Conservation (phyloP, 345 rosid species). For the Durio zibethinus region DNA sequence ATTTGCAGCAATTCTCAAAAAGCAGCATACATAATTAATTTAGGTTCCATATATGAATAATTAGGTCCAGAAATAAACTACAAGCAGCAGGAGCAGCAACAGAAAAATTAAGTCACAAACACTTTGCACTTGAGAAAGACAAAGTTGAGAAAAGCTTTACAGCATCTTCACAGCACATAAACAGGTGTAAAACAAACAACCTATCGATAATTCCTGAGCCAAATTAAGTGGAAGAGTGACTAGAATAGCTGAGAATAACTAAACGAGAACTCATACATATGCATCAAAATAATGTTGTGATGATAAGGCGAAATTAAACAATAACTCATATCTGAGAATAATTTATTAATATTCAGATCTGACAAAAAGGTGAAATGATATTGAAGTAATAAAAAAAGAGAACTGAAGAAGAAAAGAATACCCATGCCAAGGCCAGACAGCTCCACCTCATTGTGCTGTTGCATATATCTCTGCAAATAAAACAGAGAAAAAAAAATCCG, state of each 20-base stretch:
- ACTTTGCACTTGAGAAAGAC: neutral
- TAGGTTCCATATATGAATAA: neutral
- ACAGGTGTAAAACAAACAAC: neutral
- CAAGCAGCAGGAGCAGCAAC: neutral
- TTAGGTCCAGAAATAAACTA: neutral
- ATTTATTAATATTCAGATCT: neutral
- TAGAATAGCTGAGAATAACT: neutral
- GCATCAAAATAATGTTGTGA: neutral
- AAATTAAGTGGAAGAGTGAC: neutral
- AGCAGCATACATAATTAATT: neutral
- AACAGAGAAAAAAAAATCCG: neutral
- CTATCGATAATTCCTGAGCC: neutral
- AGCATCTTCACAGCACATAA: neutral
- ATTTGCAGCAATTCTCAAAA: neutral
- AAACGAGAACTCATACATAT: no score
- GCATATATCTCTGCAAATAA: constrained; percentile 82
- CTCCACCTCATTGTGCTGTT: constrained; percentile 81
- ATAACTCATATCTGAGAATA: neutral
- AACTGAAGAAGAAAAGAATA: constrained; percentile 25
- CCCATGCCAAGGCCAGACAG: constrained; percentile 98
- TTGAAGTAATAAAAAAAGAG: neutral
- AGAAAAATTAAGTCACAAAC: neutral
- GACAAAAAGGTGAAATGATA: neutral
- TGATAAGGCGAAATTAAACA: neutral
- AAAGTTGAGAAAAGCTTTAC: neutral